Base-by-base conservation (phyloP, 139 green algal species). In the Monoraphidium neglectum region DNA sequence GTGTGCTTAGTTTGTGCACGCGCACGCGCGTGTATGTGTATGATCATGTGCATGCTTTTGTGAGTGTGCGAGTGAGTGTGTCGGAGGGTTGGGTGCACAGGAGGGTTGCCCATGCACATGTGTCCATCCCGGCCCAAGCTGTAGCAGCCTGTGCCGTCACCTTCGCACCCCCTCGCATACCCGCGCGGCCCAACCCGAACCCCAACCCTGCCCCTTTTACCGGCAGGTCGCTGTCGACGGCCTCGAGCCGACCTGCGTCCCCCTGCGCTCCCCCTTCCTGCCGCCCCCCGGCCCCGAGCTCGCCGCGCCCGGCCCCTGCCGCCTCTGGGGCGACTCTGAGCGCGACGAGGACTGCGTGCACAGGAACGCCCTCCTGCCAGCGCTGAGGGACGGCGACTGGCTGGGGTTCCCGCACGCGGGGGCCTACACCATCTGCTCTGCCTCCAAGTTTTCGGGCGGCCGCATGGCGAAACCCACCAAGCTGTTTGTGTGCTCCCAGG, bases 351-450 rank as follows among this genome's bases (percentile, higher is more conserved):
- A 95, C 77, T 87, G 84, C 26, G 81, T 95, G 21, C 38, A 78
- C 36, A 54, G 69, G 53, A 70, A 87, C 57, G 81, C 78, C 21
- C 74, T 68, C 40, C 76, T 97, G 69, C 93, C 93, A 15, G 68
- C 83, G 35, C 71, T 96, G 57, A 77, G 73, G 28, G 74, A 87
- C 33, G 94, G 94, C 40, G 93, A 98, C 80, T 98, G 91, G 91
- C 77, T 98, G 37, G 64, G 93, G 47, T 98, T 97, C 72, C 78
- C 87, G 8, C 72, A 67, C 26, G 59, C 68, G 30, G 76, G 76
- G 26, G 94, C 94, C 16, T 98, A 98, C 84, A 95, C 93, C 28
- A 74, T 80, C 38, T 80, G 65, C 47, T 59, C 75, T 33, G 92
- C 90, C n/a, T 91, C 79, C 68, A 83, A 91, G 79, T 96, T 95